Evolutionary conservation across 2,329 filamentous ascomycete species (phyloP).

Genomic region (Dothiorella sarmentorum): DNA sequence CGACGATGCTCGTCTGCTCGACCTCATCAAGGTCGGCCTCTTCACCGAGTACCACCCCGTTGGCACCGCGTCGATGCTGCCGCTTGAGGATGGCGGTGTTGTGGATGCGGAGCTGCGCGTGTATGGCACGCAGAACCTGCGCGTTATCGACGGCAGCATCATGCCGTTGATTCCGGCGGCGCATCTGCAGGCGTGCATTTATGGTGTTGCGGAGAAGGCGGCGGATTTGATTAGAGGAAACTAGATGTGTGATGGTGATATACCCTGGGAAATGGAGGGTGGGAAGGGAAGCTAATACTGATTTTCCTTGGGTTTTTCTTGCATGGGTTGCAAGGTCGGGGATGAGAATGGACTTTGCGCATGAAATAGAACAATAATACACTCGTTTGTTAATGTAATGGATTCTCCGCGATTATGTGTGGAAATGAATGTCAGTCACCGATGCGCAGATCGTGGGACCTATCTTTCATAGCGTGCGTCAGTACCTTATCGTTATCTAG

Average conservation of each 20-base stretch:
- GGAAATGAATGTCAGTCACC: too few species aligned
- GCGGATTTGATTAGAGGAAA: slow-evolving; percentile 2
- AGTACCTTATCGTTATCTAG: too few species aligned
- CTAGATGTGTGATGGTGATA: neutral
- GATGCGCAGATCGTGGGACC: too few species aligned
- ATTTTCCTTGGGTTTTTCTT: too few species aligned
- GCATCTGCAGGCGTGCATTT: slow-evolving; percentile 22
- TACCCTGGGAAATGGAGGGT: neutral
- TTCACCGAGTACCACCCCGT: slow-evolving; percentile 31
- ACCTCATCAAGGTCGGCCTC: slow-evolving; percentile 23
- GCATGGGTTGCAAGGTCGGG: too few species aligned
- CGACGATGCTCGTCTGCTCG: slow-evolving; percentile 26
- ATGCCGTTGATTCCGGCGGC: slow-evolving; percentile 22
- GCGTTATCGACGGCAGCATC: slow-evolving; percentile 24
- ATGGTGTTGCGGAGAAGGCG: slow-evolving; percentile 27
- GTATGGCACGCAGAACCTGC: slow-evolving; percentile 26
- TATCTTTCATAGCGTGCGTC: too few species aligned
- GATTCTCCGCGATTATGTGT: too few species aligned
- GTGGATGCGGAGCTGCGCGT: slow-evolving; percentile 28
- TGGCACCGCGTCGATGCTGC: slow-evolving; percentile 30
- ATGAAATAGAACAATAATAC: too few species aligned
- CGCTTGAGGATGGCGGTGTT: slow-evolving; percentile 28
- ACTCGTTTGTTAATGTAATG: too few species aligned
- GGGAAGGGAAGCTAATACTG: too few species aligned
- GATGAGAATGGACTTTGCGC: too few species aligned